Conservation (phyloP, 345 rosid species). For the Stellera chamaejasme region DNA sequence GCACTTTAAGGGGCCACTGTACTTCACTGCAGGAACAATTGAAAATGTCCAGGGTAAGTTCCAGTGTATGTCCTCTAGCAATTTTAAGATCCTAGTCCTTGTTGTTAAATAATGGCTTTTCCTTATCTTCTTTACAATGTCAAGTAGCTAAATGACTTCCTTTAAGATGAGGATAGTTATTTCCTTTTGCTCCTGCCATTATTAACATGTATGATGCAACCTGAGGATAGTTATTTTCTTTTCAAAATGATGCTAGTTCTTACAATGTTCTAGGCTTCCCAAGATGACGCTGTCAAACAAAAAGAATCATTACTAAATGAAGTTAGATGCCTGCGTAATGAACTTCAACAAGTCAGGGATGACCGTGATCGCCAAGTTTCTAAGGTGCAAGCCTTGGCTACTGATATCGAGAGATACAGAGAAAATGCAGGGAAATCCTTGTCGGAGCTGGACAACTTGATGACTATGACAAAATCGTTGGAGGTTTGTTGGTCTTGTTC, state of each 20-base stretch:
- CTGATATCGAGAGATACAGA: conserved; percentile 46
- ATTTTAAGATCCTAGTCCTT: too few relatives aligned
- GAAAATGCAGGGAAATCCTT: conserved; percentile 73
- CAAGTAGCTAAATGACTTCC: neutral
- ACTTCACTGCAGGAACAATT: conserved; percentile 79
- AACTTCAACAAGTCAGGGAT: conserved; percentile 72
- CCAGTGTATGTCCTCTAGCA: neutral
- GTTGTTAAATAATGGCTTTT: neutral
- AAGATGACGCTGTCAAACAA: conserved; percentile 61
- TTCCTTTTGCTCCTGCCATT: neutral
- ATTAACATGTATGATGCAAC: neutral
- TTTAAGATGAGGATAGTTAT: neutral
- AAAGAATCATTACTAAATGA: conserved; percentile 58
- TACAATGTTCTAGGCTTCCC: conserved; percentile 41
- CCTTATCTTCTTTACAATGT: neutral
- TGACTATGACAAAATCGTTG: conserved; percentile 46
- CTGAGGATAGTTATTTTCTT: neutral
- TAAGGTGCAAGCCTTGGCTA: conserved; percentile 48
- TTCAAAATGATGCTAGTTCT: neutral
- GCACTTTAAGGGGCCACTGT: conserved; percentile 75
- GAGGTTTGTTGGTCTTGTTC: conserved; percentile 48
- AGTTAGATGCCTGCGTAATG: conserved; percentile 64
- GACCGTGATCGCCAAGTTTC: conserved; percentile 72
- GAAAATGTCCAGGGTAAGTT: conserved; percentile 52
- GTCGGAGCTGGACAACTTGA: conserved; percentile 54